A percentile compares a stretch with the other conserved stretches of the same genome.
phyloP scores from a whole-genome alignment of 306 rosid genomes.

The Oxytropis ochrocephala region DNA sequence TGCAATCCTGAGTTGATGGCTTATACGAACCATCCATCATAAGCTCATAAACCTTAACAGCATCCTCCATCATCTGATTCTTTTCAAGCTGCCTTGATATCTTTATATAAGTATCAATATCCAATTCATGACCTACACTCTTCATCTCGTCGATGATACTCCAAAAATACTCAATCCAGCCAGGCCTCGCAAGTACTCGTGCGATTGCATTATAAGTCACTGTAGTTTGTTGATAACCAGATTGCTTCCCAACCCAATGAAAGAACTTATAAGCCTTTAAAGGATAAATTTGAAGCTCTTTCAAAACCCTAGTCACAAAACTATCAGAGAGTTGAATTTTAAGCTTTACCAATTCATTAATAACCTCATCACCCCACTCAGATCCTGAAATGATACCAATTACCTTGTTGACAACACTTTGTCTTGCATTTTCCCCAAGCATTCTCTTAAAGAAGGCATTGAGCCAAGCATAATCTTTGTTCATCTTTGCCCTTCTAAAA shows the following conservation, averaged over 20 bases:
- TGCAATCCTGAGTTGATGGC: slow-evolving; percentile 61
- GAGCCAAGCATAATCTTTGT: slow-evolving; percentile 41
- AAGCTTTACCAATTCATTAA: slow-evolving; percentile 37
- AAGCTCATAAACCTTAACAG: slow-evolving; percentile 80
- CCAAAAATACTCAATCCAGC: slow-evolving; percentile 68
- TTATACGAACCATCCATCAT: slow-evolving; percentile 84
- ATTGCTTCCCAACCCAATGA: slow-evolving; percentile 46
- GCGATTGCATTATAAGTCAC: slow-evolving; percentile 67
- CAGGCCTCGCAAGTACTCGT: slow-evolving; percentile 53
- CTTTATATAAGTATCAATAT: slow-evolving; percentile 73
- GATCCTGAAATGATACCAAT: slow-evolving; percentile 40
- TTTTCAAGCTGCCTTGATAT: slow-evolving; percentile 60
- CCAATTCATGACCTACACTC: slow-evolving; percentile 51
- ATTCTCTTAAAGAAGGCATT: slow-evolving; percentile 40
- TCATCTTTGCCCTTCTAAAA: slow-evolving; percentile 49
- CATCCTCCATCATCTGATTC: slow-evolving; percentile 63
- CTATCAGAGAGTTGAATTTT: slow-evolving; percentile 44
- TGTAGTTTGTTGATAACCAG: slow-evolving; percentile 45
- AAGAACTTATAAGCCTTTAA: slow-evolving; percentile 56
- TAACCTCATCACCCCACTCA: slow-evolving; percentile 57
- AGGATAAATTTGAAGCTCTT: slow-evolving; percentile 46
- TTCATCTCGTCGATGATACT: slow-evolving; percentile 57
- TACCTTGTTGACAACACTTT: slow-evolving; percentile 44
- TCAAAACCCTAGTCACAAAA: slow-evolving; percentile 54
- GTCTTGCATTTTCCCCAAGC: slow-evolving; percentile 54